Conservation (phyloP, 192 early-diverging fungal genomes). For the Physocladia obscura region DNA sequence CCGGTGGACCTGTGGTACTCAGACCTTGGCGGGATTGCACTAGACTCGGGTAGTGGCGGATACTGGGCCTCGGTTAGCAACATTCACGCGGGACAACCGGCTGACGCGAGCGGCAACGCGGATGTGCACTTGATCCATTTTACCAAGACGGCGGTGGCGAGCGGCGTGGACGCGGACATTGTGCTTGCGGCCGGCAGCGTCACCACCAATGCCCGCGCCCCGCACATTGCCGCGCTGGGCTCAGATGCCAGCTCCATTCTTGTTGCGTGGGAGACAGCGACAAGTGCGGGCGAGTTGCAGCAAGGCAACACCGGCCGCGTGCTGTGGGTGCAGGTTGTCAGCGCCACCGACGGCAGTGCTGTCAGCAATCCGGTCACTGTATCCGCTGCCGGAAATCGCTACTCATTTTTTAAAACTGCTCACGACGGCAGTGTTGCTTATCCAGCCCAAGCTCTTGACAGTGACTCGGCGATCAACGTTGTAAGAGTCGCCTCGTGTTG, state of each 20-base stretch:
- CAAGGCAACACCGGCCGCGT: neutral
- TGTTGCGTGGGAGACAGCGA: neutral
- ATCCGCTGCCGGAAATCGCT: neutral
- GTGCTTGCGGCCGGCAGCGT: neutral
- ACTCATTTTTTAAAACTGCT: neutral
- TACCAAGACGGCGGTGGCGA: too few species aligned
- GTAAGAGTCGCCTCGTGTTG: too few species aligned
- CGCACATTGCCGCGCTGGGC: neutral
- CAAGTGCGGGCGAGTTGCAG: neutral
- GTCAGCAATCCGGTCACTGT: neutral
- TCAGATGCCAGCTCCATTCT: neutral
- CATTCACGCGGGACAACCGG: neutral
- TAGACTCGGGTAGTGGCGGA: neutral
- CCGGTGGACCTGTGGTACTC: neutral
- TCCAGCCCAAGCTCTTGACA: too few species aligned
- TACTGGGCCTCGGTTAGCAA: neutral
- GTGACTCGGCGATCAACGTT: too few species aligned
- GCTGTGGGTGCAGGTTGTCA: neutral
- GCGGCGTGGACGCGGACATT: neutral
- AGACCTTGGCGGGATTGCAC: neutral
- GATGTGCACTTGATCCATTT: neutral
- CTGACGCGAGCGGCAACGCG: neutral
- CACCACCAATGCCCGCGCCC: neutral
- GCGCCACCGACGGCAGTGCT: neutral
- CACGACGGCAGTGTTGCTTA: neutral